phyloP scores from a whole-genome alignment of 139 green algal species.

The Zygnema cylindricum region DNA sequence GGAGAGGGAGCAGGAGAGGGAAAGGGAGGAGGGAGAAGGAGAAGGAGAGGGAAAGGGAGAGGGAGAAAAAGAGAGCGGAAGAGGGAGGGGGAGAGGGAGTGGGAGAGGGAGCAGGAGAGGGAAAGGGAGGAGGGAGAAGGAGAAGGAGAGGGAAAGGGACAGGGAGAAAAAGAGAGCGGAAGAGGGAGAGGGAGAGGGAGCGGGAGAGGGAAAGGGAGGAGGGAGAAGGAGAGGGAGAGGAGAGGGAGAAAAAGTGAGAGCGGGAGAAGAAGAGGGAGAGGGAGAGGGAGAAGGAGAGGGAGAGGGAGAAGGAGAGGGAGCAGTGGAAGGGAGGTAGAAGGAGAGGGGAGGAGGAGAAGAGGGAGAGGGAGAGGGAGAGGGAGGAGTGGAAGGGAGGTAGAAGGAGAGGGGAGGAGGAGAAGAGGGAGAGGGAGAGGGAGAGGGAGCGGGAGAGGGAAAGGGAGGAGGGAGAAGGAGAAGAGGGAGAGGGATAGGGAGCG shows the following conservation, averaged over 20 bases:
- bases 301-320: slow-evolving; percentile 3
- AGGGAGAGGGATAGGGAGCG: too few species aligned
- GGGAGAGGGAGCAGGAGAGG: neutral
- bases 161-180: neutral
- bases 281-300: slow-evolving; percentile 1
- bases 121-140: neutral
- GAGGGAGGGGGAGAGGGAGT: neutral
- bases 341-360: neutral
- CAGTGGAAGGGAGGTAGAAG: neutral
- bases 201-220: neutral
- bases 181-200: neutral
- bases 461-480: neutral
- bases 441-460: neutral
- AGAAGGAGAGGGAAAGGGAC: neutral
- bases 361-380: neutral
- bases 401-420: neutral
- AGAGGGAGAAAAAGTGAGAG: neutral
- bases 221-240: neutral
- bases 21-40: neutral
- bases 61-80: neutral
- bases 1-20: neutral
- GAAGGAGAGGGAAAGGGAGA: neutral
- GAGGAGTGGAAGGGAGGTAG: neutral
- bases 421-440: neutral
- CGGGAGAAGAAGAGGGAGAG: too few species aligned